Evolutionary conservation across 495 filamentous ascomycete species (phyloP).

Genomic region (Xylaria venustula): DNA sequence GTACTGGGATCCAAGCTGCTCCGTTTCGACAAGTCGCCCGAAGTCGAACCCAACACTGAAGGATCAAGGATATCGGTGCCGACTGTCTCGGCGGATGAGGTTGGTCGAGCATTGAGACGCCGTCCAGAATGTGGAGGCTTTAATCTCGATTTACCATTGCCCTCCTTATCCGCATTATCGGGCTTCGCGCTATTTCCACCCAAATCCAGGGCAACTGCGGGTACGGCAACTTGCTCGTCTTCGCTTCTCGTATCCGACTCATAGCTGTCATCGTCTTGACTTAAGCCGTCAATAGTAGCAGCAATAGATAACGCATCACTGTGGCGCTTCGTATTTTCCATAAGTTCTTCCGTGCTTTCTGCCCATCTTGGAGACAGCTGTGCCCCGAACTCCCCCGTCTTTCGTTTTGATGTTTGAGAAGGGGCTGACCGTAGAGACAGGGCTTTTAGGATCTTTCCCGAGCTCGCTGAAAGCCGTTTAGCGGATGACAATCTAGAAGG

Average conservation of each 20-base stretch:
- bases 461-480: constrained; percentile 48
- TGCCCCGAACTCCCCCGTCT: constrained; percentile 21
- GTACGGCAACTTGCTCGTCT: not conserved
- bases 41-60: constrained; percentile 11
- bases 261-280: constrained; percentile 33
- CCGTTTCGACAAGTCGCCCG: constrained; percentile 15
- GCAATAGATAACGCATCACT: constrained; percentile 47
- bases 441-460: constrained; percentile 40
- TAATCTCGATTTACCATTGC: not conserved
- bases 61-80: constrained; percentile 27
- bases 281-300: constrained; percentile 54
- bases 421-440: constrained; percentile 43
- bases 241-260: constrained; percentile 8
- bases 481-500: constrained; percentile 31
- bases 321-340: constrained; percentile 15
- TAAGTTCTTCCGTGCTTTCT: constrained; percentile 43
- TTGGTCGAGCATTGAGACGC: constrained; percentile 15
- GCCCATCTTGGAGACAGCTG: constrained; percentile 26
- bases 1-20: constrained; percentile 19
- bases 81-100: constrained; percentile 25
- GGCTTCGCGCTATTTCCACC: constrained; percentile 3
- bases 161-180: not conserved
- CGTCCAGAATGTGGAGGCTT: not conserved
- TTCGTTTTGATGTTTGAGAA: constrained; percentile 13
- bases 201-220: constrained; percentile 28